phyloP scores from a whole-genome alignment of 768 basidiomycete species.

The Termitomyces sp. region DNA sequence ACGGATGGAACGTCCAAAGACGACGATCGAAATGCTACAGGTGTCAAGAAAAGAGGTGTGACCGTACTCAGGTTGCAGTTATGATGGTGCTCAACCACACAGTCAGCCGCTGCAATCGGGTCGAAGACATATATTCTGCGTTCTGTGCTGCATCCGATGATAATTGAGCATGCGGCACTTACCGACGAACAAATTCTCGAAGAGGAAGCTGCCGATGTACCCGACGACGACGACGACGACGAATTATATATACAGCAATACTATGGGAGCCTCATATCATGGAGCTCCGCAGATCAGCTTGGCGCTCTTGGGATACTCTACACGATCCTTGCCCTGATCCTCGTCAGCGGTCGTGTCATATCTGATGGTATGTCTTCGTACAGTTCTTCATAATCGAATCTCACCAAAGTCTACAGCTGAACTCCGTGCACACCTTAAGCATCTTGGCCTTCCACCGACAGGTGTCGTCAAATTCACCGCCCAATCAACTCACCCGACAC shows the following conservation, averaged over 20 bases:
- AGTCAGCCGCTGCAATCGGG: conserved; percentile 47
- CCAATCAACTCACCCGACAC: conserved; percentile 43
- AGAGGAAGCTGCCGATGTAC: conserved; percentile 42
- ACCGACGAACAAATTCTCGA: conserved; percentile 53
- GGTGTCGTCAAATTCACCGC: conserved; percentile 48
- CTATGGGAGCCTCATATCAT: conserved; percentile 71
- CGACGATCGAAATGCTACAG: conserved; percentile 48
- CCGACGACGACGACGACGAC: conserved; percentile 47
- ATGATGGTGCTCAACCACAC: not conserved
- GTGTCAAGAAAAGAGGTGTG: conserved; percentile 65
- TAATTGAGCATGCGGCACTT: conserved; percentile 60
- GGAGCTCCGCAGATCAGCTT: conserved; percentile 66
- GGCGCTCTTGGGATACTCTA: conserved; percentile 72
- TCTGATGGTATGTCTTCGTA: conserved; percentile 57
- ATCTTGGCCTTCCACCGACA: conserved; percentile 54
- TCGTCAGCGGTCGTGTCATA: conserved; percentile 75
- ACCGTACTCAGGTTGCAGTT: not conserved
- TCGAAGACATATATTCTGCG: conserved; percentile 85
- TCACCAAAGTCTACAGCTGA: conserved; percentile 46
- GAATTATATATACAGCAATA: conserved; percentile 37
- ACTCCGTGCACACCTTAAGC: conserved; percentile 64
- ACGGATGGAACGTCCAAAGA: conserved; percentile 35
- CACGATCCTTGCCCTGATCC: conserved; percentile 76
- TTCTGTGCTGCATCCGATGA: conserved; percentile 55
- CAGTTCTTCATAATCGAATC: not conserved